Base-by-base conservation (phyloP, 2,329 filamentous ascomycete species). In the Xylariomycetidae sp. region DNA sequence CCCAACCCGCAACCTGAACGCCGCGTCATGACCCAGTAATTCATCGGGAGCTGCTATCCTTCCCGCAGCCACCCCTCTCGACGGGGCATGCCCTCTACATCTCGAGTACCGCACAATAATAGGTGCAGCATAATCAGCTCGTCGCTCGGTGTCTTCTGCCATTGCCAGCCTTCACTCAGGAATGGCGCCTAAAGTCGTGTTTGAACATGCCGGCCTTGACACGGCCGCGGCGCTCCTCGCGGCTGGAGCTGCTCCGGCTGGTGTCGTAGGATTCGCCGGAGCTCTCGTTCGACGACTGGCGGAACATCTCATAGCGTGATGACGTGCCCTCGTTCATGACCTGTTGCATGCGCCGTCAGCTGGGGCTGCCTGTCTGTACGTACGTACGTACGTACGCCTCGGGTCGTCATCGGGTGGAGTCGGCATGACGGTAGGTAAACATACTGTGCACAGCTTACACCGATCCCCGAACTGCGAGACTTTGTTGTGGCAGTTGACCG, bases 401-500 rank as follows among this genome's bases (percentile, higher is more conserved):
- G 26, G 8, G 15, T 18, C 6, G 31, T 7, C 10, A 22, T 16
- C 8, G 20, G 23, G n/a, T 7, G 15, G 31, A 17, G 31, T 25
- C 9, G 23, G n/a, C n/a, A 14, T 8, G 13, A 19, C n/a, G 18
- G 13, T 12, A 12, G 6, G 14, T 5, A 12, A n/a, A 40, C 48
- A 10, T 49, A 53, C 52, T 29, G 39, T 44, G 34, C 52, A 56
- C 6, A 47, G 35, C 19, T 43, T 38, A 29, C 51, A 56, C 13
- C 50, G 42, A 23, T 53, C 44, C n/a, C 52, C 52, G 29, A 56
- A 56, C 14, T 43, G 31, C 10, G 39, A 14, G 27, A 56, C 52
- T 39, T 44, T 50, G 33, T 54, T 56, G 26, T 47, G 45, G 45
- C 52, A 56, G 40, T 54, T 46, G 25, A 43, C 37, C 9, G 40